Conservation (phyloP, 2,329 filamentous ascomycete genomes). For the Fusarium robinianum region DNA sequence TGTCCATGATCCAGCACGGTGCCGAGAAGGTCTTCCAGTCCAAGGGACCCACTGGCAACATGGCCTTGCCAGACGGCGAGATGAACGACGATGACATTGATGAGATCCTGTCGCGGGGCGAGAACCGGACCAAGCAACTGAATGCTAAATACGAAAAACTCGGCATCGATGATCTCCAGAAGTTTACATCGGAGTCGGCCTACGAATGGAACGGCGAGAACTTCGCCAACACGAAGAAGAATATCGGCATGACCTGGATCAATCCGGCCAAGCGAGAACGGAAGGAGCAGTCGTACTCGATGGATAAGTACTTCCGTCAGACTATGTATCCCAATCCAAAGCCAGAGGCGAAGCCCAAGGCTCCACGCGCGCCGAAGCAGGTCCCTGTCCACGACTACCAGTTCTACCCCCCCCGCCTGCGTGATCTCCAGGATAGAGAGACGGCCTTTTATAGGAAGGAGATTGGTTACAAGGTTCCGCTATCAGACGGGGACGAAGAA, state of each 20-base stretch:
- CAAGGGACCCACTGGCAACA: constrained; percentile 66
- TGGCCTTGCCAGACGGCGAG: constrained; percentile 63
- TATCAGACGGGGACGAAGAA: constrained; percentile 89
- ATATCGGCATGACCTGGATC: constrained; percentile 94
- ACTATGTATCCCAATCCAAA: constrained; percentile 79
- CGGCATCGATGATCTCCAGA: constrained; percentile 94
- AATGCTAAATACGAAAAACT: constrained; percentile 96
- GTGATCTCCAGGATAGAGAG: constrained; percentile 92
- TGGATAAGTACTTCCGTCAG: constrained; percentile 97
- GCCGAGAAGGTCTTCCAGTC: constrained; percentile 90
- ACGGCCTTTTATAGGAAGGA: constrained; percentile 96
- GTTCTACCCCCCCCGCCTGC: constrained; percentile 85
- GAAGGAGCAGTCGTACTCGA: constrained; percentile 97
- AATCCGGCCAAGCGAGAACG: constrained; percentile 97
- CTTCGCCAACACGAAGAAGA: constrained; percentile 89
- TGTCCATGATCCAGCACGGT: constrained; percentile 98
- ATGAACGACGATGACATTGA: constrained; percentile 92
- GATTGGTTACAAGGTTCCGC: constrained; percentile 89
- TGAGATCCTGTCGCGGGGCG: constrained; percentile 80
- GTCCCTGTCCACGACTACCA: constrained; percentile 93
- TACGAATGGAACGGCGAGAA: constrained; percentile 99
- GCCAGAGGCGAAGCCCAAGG: constrained; percentile 90
- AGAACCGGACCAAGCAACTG: constrained; percentile 84
- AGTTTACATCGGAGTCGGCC: constrained; percentile 95
- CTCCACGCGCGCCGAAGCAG: constrained; percentile 94